Percentiles rank a stretch among this genome's conserved stretches.
These are phyloP conservation scores for Xylaria flabelliformis DNA, from an alignment of 495 filamentous ascomycete genomes.

Conservation along the genomic window DNA sequence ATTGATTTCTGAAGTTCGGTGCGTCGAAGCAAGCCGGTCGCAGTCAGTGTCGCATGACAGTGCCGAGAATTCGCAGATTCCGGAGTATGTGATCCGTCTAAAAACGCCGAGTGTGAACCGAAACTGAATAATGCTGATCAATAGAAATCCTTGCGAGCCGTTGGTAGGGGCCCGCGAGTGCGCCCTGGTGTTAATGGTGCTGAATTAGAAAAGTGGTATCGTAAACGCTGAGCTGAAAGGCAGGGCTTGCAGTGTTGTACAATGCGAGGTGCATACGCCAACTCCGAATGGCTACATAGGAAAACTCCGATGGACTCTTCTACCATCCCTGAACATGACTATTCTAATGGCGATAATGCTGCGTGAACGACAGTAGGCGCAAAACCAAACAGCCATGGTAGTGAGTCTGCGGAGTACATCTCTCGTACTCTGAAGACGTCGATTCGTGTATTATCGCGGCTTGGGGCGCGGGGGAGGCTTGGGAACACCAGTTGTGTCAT, in stretches of 20 bases:
- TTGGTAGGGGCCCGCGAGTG: not conserved
- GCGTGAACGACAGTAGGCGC: not conserved
- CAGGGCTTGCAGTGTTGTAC: conserved; percentile 30
- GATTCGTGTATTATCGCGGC: conserved; percentile 48
- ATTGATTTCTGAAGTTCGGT: not conserved
- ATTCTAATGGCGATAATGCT: not conserved
- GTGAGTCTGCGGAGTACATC: not conserved
- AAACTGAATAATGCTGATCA: conserved; percentile 11
- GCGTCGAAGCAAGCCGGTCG: not conserved
- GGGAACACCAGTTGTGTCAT: conserved; percentile 62
- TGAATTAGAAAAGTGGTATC: conserved; percentile 31
- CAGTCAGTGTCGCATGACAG: not conserved
- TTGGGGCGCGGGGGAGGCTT: conserved; percentile 61
- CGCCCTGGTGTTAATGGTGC: conserved; percentile 7
- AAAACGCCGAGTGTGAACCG: conserved; percentile 26
- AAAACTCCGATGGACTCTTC: conserved; percentile 4
- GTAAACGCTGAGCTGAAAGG: conserved; percentile 26
- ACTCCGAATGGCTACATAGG: conserved; percentile 18
- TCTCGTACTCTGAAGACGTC: not conserved
- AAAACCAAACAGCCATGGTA: not conserved
- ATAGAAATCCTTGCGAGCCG: not conserved
- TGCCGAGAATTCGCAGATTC: conserved; percentile 5
- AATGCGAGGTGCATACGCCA: conserved; percentile 14
- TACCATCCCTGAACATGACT: not conserved
- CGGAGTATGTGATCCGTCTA: conserved; percentile 22